phyloP scores from a whole-genome alignment of 352 stramenopile genomes.

The Phytophthora constricta region DNA sequence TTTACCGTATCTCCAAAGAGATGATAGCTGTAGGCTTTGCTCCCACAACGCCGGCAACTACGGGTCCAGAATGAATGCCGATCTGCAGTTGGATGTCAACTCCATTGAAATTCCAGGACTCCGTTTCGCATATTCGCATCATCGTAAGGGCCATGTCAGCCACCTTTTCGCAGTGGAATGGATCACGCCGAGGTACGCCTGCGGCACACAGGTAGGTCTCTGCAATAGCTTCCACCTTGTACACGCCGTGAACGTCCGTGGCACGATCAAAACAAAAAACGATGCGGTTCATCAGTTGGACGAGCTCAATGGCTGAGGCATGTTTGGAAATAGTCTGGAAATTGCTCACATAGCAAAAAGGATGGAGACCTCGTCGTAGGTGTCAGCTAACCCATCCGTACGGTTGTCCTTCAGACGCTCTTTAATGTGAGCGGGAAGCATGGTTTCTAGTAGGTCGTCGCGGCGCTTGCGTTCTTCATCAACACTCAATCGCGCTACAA shows the following conservation, averaged over 20 bases:
- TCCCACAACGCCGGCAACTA: conserved; percentile 87
- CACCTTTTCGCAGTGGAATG: conserved; percentile 75
- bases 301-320: conserved; percentile 74
- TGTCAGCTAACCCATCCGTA: conserved; percentile 68
- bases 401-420: conserved; percentile 77
- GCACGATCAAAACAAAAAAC: conserved; percentile 88
- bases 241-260: conserved; percentile 70
- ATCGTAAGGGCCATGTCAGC: conserved; percentile 81
- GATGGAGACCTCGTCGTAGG: conserved; percentile 84
- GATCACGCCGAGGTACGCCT: conserved; percentile 67
- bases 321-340: conserved; percentile 76
- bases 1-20: conserved; percentile 89
- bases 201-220: conserved; percentile 86
- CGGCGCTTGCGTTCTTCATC: conserved; percentile 73
- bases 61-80: conserved; percentile 79
- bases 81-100: conserved; percentile 84
- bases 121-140: conserved; percentile 74
- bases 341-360: conserved; percentile 87
- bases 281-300: conserved; percentile 88
- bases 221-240: conserved; percentile 90
- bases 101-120: conserved; percentile 75
- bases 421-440: conserved; percentile 80
- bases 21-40: conserved; percentile 84
- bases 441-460: conserved; percentile 76
- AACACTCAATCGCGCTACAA: conserved; percentile 65